Evolutionary conservation across 306 rosid genomes (phyloP).

Genomic region (Hippophae rhamnoides): DNA sequence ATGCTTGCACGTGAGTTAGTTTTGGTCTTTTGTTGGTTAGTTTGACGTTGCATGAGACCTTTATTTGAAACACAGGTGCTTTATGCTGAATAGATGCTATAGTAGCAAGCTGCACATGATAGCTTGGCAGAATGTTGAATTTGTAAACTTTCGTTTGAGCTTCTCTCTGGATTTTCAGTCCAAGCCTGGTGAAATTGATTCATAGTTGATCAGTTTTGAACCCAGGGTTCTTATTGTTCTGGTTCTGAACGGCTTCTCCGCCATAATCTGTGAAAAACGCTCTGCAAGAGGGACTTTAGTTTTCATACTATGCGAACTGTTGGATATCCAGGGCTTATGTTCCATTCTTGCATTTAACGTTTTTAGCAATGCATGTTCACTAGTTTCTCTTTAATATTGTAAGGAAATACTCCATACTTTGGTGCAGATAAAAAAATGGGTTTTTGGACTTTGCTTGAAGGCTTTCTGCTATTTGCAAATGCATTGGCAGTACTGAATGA

Average conservation of each 20-base stretch:
- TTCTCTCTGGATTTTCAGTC: no score
- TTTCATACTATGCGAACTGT: neutral
- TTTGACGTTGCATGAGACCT: no score
- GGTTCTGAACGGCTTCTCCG: neutral
- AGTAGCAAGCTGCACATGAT: no score
- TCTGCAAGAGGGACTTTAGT: neutral
- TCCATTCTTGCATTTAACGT: neutral
- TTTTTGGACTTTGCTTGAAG: slow-evolving; percentile 62
- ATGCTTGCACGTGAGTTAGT: no score
- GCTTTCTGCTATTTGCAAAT: slow-evolving; percentile 58
- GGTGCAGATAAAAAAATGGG: slow-evolving; percentile 43
- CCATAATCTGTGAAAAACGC: neutral
- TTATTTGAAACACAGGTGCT: no score
- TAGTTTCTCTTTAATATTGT: neutral
- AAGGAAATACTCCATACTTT: slow-evolving; percentile 9
- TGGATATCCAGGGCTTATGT: neutral
- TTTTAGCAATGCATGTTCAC: neutral
- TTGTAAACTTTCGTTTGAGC: no score
- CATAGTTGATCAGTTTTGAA: neutral
- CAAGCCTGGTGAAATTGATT: no score
- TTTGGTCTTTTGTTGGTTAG: no score
- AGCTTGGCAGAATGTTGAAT: no score
- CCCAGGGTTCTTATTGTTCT: neutral
- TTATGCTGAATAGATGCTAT: no score
- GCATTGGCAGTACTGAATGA: slow-evolving; percentile 83